Percentiles rank a stretch among this genome's conserved stretches.
phyloP scores from a whole-genome alignment of 2,329 filamentous ascomycete species.

The Penicillium sp. region DNA sequence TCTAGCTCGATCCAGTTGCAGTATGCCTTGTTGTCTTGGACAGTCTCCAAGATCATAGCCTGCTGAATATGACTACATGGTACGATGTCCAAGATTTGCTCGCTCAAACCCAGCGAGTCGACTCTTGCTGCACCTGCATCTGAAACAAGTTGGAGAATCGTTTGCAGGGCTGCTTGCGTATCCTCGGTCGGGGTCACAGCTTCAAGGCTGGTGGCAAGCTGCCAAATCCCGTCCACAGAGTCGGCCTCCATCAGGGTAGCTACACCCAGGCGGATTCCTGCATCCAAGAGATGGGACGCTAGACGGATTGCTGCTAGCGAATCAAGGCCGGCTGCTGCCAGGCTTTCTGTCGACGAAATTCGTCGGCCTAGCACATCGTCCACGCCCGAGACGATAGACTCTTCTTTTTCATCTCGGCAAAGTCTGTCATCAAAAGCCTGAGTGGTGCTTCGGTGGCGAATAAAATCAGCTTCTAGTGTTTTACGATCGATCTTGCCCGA shows the following conservation, averaged over 20 bases:
- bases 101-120: slow-evolving; percentile 31
- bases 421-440: slow-evolving; percentile 10
- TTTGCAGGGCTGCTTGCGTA: slow-evolving; percentile 12
- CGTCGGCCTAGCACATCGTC: slow-evolving; percentile 43
- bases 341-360: slow-evolving; percentile 42
- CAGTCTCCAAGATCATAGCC: slow-evolving; percentile 78
- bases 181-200: slow-evolving; percentile 23
- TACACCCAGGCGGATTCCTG: slow-evolving; percentile 58
- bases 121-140: slow-evolving; percentile 44
- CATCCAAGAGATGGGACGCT: slow-evolving; percentile 61
- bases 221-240: slow-evolving; percentile 44
- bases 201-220: slow-evolving; percentile 28
- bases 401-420: slow-evolving; percentile 28
- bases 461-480: slow-evolving; percentile 58
- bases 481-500: slow-evolving; percentile 83
- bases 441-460: slow-evolving; percentile 23
- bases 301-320: slow-evolving; percentile 64
- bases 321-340: slow-evolving; percentile 62
- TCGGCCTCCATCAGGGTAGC: slow-evolving; percentile 62
- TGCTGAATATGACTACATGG: slow-evolving; percentile 72
- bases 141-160: slow-evolving; percentile 23
- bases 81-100: slow-evolving; percentile 42
- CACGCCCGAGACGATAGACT: slow-evolving; percentile 45
- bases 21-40: slow-evolving; percentile 61
- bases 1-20: slow-evolving; percentile 74